Conservation (phyloP, 2,329 filamentous ascomycete species). For the Elsinoe fawcettii region DNA sequence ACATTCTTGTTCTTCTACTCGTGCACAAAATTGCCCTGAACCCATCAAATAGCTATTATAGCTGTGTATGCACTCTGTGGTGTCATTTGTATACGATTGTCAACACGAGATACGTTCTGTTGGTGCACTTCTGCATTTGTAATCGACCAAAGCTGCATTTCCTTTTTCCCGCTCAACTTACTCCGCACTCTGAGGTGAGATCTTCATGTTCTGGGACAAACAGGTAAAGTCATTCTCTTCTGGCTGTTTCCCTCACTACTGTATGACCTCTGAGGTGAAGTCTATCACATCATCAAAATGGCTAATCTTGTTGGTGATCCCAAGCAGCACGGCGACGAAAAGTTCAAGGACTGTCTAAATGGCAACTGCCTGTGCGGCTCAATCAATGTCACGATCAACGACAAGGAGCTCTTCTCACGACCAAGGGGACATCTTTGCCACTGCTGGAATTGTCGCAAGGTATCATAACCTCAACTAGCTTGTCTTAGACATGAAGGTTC, state of each 20-base stretch:
- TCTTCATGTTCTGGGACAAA: not conserved
- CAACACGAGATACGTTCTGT: too few species aligned
- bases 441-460: conserved; percentile 46
- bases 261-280: too few species aligned
- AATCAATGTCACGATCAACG: conserved; percentile 43
- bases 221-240: not conserved
- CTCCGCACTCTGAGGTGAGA: conserved; percentile 1
- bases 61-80: not conserved
- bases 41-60: too few species aligned
- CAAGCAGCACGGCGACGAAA: conserved; percentile 29
- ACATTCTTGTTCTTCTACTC: not conserved
- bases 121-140: too few species aligned
- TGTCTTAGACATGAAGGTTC: not conserved
- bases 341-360: conserved; percentile 31
- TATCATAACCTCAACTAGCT: conserved; percentile 15
- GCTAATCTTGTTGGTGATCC: conserved; percentile 33
- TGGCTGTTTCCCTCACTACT: too few species aligned
- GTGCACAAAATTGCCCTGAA: too few species aligned
- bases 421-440: conserved; percentile 43
- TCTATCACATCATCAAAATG: conserved; percentile 21
- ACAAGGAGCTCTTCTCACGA: conserved; percentile 40
- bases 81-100: too few species aligned
- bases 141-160: not conserved
- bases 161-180: not conserved
- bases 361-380: conserved; percentile 42